A percentile compares a stretch with the other conserved stretches of the same genome.
These are phyloP conservation scores for Stylosanthes scabra DNA, from an alignment of 331 rosid species.

Conservation along the genomic window DNA sequence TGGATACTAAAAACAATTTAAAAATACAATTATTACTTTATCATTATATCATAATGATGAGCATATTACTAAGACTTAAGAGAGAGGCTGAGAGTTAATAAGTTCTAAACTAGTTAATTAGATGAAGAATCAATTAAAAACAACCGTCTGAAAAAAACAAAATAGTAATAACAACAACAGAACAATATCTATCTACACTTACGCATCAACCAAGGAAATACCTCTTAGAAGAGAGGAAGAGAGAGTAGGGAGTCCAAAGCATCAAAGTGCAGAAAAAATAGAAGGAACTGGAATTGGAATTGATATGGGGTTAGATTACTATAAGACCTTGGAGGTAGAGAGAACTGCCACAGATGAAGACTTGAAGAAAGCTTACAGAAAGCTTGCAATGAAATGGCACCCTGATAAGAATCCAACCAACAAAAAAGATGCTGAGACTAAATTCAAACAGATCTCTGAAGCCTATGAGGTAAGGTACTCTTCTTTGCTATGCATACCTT, in stretches of 20 bases:
- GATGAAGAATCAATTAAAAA: not conserved
- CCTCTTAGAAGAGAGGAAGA: not conserved
- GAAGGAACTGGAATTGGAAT: not conserved
- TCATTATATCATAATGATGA: not conserved
- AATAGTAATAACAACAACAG: not conserved
- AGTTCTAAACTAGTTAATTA: not conserved
- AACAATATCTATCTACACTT: not conserved
- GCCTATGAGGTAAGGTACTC: slow-evolving; percentile 73
- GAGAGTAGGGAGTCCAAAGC: not conserved
- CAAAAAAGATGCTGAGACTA: slow-evolving; percentile 78
- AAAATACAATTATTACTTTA: not conserved
- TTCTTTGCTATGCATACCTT: too few relatives aligned
- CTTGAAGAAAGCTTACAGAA: slow-evolving; percentile 77
- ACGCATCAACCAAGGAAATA: not conserved
- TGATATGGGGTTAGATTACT: slow-evolving; percentile 75
- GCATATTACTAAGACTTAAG: not conserved
- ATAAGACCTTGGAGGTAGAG: slow-evolving; percentile 74
- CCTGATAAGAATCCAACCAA: slow-evolving; percentile 84
- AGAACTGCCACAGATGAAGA: slow-evolving; percentile 73
- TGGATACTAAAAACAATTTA: slow-evolving; percentile 19
- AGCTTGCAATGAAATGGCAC: slow-evolving; percentile 93
- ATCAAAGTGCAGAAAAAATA: not conserved
- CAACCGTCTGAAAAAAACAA: not conserved
- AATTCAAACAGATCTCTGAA: slow-evolving; percentile 84
- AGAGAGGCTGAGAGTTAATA: not conserved